These are phyloP conservation scores for Ilex aquifolium DNA, from an alignment of 257 asterid genomes.

Conservation along the genomic window DNA sequence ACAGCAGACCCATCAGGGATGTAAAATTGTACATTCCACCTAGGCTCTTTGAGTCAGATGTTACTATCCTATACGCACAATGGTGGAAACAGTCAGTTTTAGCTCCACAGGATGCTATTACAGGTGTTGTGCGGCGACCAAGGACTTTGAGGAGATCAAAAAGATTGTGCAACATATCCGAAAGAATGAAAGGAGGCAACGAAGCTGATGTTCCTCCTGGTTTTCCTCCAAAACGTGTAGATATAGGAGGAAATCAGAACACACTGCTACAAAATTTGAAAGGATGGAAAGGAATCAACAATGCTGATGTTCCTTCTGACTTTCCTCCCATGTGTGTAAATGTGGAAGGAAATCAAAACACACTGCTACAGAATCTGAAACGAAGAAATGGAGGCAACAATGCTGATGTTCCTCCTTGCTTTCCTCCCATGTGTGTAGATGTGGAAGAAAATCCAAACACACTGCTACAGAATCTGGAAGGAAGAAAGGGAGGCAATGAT, in stretches of 20 bases:
- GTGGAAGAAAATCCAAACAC: background rate
- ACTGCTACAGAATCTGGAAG: background rate
- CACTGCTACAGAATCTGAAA: background rate
- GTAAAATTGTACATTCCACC: constrained; percentile 17
- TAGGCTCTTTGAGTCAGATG: constrained; percentile 25
- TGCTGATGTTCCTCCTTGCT: constrained; percentile 19
- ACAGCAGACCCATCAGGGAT: constrained; percentile 6
- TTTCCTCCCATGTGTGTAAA: constrained; percentile 6
- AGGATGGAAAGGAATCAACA: background rate
- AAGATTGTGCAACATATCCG: background rate
- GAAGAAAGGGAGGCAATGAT: background rate
- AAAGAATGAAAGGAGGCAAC: background rate
- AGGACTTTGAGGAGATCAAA: constrained; percentile 17
- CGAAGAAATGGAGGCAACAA: background rate
- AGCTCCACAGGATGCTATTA: constrained; percentile 10
- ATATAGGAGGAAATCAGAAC: background rate
- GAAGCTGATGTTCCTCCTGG: constrained; percentile 11
- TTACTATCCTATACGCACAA: constrained; percentile 15
- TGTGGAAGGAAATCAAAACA: background rate
- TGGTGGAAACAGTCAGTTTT: constrained; percentile 33
- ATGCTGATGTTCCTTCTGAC: constrained; percentile 17
- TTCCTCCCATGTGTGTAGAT: background rate
- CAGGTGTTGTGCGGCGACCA: constrained; percentile 7
- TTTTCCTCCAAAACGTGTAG: background rate
- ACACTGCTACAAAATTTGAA: background rate